Percentiles rank a stretch among this genome's conserved stretches.
These are phyloP conservation scores for Jatropha curcas DNA, from an alignment of 345 rosid species.

Conservation along the genomic window DNA sequence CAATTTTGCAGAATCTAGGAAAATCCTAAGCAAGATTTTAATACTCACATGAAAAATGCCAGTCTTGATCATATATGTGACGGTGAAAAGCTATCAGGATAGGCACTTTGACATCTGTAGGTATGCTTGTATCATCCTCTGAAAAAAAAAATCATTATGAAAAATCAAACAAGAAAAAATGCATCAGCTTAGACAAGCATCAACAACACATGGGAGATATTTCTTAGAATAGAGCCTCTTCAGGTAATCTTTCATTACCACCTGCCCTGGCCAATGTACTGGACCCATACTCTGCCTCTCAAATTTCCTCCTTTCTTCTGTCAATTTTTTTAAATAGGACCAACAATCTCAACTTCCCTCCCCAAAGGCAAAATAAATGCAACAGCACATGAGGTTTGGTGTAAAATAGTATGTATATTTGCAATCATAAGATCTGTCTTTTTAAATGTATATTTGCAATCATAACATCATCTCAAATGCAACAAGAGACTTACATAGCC, in stretches of 20 bases:
- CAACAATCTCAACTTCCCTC: too few relatives aligned
- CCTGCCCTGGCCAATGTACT: too few relatives aligned
- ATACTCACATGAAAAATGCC: constrained; percentile 93
- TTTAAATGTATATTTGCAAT: not conserved
- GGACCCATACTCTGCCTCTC: too few relatives aligned
- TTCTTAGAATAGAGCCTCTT: not conserved
- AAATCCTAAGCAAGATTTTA: constrained; percentile 1
- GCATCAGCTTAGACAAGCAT: not conserved
- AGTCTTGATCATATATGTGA: constrained; percentile 73
- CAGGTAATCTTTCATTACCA: too few relatives aligned
- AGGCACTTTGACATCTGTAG: constrained; percentile 84
- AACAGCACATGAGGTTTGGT: not conserved
- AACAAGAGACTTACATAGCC: not conserved
- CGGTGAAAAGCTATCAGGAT: constrained; percentile 72
- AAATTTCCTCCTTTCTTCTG: too few relatives aligned
- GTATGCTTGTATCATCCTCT: constrained; percentile 99
- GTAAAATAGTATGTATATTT: not conserved
- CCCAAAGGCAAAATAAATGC: too few relatives aligned
- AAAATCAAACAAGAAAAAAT: constrained; percentile 2
- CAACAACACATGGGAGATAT: not conserved
- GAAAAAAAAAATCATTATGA: constrained; percentile 18
- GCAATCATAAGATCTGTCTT: not conserved
- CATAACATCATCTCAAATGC: constrained; percentile 6
- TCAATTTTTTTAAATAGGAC: too few relatives aligned
- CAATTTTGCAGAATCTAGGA: not conserved